Evolutionary conservation across 176 grass and related monocot genomes (phyloP).

Genomic region (Carex parvula): DNA sequence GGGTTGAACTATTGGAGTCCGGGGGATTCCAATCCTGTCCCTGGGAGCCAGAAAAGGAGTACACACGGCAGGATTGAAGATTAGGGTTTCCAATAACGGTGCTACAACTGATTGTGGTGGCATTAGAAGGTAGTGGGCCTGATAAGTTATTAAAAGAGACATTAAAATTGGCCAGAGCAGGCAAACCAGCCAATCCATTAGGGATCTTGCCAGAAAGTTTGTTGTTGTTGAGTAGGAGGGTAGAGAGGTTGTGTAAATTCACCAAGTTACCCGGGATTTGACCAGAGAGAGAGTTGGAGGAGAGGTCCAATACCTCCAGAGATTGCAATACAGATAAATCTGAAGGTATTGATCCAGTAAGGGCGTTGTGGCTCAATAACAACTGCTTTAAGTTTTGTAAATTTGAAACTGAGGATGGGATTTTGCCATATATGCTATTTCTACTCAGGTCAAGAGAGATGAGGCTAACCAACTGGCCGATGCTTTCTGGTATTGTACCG

Average conservation of each 20-base stretch:
- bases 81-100: conserved; percentile 85
- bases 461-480: conserved; percentile 60
- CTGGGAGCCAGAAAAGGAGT: conserved; percentile 65
- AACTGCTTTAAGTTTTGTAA: conserved; percentile 50
- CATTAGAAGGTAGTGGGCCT: conserved; percentile 69
- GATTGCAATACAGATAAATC: conserved; percentile 45
- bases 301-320: conserved; percentile 79
- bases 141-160: conserved; percentile 98
- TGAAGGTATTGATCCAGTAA: conserved; percentile 67
- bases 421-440: conserved; percentile 56
- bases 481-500: conserved; percentile 66
- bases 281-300: conserved; percentile 67
- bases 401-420: conserved; percentile 57
- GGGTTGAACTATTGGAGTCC: conserved; percentile 37
- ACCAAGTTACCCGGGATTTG: conserved; percentile 60
- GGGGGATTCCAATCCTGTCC: conserved; percentile 42
- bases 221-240: conserved; percentile 79
- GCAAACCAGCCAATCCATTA: conserved; percentile 43
- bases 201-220: conserved; percentile 86
- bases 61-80: conserved; percentile 70
- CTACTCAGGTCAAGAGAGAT: conserved; percentile 77
- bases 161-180: conserved; percentile 66
- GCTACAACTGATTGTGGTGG: conserved; percentile 61
- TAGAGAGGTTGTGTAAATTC: conserved; percentile 64
- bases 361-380: conserved; percentile 63